Percentiles rank a stretch among this genome's conserved stretches.
Evolutionary conservation across 2,329 filamentous ascomycete species (phyloP).

Genomic region (Neofusicoccum cordaticola): DNA sequence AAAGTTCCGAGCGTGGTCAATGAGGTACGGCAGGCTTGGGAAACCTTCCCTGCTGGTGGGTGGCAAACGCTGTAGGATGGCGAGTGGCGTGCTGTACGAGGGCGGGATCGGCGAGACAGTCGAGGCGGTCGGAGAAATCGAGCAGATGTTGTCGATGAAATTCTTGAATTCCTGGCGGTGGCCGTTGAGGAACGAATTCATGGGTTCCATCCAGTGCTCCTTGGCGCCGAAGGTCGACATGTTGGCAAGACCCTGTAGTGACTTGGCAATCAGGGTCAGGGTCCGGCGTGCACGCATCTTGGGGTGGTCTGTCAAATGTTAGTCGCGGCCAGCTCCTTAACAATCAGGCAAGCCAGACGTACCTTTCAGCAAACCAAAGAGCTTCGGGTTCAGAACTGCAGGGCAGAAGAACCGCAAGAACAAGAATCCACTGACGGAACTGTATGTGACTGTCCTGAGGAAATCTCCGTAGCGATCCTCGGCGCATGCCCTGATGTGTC

Average conservation of each 20-base stretch:
- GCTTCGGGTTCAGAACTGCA: conserved; percentile 90
- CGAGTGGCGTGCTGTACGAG: conserved; percentile 87
- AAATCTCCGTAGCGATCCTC: conserved; percentile 95
- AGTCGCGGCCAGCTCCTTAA: conserved; percentile 16
- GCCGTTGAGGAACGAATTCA: conserved; percentile 80
- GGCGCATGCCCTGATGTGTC: conserved; percentile 87
- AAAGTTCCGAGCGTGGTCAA: conserved; percentile 83
- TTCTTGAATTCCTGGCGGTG: conserved; percentile 79
- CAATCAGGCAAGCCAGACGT: conserved; percentile 7
- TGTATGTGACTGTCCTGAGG: conserved; percentile 83
- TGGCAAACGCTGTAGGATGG: conserved; percentile 79
- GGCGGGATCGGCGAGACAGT: conserved; percentile 66
- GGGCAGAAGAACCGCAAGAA: conserved; percentile 95
- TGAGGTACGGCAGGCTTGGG: conserved; percentile 85
- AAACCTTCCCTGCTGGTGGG: conserved; percentile 85
- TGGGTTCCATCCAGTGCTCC: conserved; percentile 98
- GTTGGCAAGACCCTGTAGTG: conserved; percentile 85
- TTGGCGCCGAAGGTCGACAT: conserved; percentile 89
- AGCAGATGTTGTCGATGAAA: conserved; percentile 83
- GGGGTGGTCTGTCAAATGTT: conserved; percentile 64
- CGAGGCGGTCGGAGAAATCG: conserved; percentile 65
- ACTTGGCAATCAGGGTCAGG: conserved; percentile 88
- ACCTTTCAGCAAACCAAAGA: conserved; percentile 81
- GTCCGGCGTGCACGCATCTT: conserved; percentile 80
- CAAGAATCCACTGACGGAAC: conserved; percentile 89